phyloP scores from a whole-genome alignment of 371 early-diverging fungal species.

The Phascolomyces articulosus region DNA sequence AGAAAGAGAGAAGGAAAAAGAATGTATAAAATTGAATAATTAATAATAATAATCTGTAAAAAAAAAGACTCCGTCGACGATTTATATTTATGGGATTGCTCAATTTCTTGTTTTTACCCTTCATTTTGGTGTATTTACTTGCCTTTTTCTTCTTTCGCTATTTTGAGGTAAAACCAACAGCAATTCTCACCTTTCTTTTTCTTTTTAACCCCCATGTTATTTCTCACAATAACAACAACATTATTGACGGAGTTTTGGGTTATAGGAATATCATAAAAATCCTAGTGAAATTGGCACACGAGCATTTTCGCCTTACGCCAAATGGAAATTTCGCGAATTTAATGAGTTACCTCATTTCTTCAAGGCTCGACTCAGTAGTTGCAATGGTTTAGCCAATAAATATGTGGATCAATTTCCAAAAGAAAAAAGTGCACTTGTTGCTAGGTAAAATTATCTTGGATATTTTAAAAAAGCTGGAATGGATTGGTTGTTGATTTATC shows the following conservation, averaged over 20 bases:
- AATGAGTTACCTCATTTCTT: slow-evolving; percentile 96
- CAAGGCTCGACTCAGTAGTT: slow-evolving; percentile 71
- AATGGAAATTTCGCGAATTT: slow-evolving; percentile 95
- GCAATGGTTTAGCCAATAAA: slow-evolving; percentile 72
- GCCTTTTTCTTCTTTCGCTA: slow-evolving; percentile 91
- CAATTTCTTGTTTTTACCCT: slow-evolving; percentile 86
- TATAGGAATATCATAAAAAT: slow-evolving; percentile 87
- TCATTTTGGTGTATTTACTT: slow-evolving; percentile 83
- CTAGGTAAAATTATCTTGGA: slow-evolving; percentile 51
- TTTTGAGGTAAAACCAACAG: slow-evolving; percentile 87
- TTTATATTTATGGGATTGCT: slow-evolving; percentile 88
- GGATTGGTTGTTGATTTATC: no score
- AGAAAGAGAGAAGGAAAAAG: neutral
- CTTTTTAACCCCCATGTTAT: neutral
- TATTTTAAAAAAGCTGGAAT: no score
- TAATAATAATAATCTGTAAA: neutral
- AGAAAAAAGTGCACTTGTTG: slow-evolving; percentile 74
- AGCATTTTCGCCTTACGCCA: slow-evolving; percentile 83
- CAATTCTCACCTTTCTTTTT: no score
- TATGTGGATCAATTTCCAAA: slow-evolving; percentile 93
- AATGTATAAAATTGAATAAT: neutral
- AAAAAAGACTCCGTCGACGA: slow-evolving; percentile 72
- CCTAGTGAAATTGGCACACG: slow-evolving; percentile 85
- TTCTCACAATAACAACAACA: no score
- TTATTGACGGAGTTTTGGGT: neutral